A percentile compares a stretch with the other conserved stretches of the same genome.
These are phyloP conservation scores for Mycena rosella DNA, from an alignment of 768 basidiomycete genomes.

Conservation along the genomic window DNA sequence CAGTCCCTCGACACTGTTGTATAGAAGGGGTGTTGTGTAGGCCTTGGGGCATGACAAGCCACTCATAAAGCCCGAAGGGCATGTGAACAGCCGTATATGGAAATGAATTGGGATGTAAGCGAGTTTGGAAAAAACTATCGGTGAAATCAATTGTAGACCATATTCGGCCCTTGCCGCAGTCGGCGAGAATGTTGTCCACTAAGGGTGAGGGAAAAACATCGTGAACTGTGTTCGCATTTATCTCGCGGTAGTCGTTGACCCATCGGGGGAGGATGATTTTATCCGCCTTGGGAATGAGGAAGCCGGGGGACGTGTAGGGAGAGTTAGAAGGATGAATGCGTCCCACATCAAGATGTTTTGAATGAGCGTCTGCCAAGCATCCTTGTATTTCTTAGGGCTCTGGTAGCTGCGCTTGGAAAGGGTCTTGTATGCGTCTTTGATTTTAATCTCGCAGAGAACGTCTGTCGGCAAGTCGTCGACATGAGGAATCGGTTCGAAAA, in stretches of 20 bases:
- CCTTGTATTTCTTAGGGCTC: too few species aligned
- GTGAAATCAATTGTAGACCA: too few species aligned
- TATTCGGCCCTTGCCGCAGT: too few species aligned
- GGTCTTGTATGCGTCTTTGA: too few species aligned
- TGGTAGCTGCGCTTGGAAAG: too few species aligned
- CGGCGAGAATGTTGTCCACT: too few species aligned
- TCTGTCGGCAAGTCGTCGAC: too few species aligned
- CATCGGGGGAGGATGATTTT: slow-evolving; percentile 44
- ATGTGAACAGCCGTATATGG: slow-evolving; percentile 49
- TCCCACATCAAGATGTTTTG: slow-evolving; percentile 49
- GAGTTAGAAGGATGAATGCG: slow-evolving; percentile 40
- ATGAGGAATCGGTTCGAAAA: too few species aligned
- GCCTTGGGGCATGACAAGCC: slow-evolving; percentile 41
- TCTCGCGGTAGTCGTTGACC: slow-evolving; percentile 49
- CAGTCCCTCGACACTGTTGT: slow-evolving; percentile 43
- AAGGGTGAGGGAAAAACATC: too few species aligned
- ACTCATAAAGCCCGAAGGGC: slow-evolving; percentile 52
- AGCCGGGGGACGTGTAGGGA: slow-evolving; percentile 48
- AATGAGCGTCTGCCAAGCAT: too few species aligned
- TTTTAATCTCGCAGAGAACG: too few species aligned
- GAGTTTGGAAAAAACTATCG: slow-evolving; percentile 54
- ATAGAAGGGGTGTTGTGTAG: slow-evolving; percentile 42
- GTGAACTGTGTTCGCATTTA: slow-evolving; percentile 47
- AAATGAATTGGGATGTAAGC: slow-evolving; percentile 44
- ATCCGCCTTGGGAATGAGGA: slow-evolving; percentile 53